A percentile compares a stretch with the other conserved stretches of the same genome.
Conservation (phyloP, 495 filamentous ascomycete species). For the Ascodesmis nigricans region DNA sequence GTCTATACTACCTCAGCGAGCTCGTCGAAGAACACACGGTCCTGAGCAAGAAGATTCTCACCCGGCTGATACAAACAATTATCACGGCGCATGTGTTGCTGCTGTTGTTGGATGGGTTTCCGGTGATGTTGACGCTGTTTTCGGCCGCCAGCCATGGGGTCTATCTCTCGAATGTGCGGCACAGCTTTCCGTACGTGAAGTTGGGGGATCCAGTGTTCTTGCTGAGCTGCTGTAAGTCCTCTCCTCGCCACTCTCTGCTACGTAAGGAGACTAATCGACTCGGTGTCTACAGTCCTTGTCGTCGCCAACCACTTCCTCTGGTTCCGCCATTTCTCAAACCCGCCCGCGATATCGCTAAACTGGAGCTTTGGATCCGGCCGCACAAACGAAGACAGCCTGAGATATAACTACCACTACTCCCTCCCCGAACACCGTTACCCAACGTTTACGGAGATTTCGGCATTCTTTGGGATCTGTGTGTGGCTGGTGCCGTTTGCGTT, state of each 20-base stretch:
- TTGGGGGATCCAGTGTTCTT: slow-evolving; percentile 76
- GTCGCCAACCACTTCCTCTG: slow-evolving; percentile 87
- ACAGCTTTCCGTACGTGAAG: slow-evolving; percentile 47
- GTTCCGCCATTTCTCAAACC: slow-evolving; percentile 76
- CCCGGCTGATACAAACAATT: slow-evolving; percentile 62
- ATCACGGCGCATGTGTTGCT: slow-evolving; percentile 56
- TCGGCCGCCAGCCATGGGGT: slow-evolving; percentile 65
- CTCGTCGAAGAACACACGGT: slow-evolving; percentile 96
- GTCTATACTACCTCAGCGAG: slow-evolving; percentile 94
- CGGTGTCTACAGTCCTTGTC: slow-evolving; percentile 49
- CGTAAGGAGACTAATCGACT: neutral
- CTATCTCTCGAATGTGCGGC: slow-evolving; percentile 52
- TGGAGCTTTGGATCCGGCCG: no score
- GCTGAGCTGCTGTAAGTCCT: slow-evolving; percentile 44
- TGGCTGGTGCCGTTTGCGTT: slow-evolving; percentile 93
- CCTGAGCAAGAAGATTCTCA: slow-evolving; percentile 62
- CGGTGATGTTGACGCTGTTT: slow-evolving; percentile 45
- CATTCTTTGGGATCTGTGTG: slow-evolving; percentile 87
- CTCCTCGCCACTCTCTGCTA: neutral
- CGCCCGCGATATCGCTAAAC: slow-evolving; percentile 21
- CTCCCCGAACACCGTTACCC: slow-evolving; percentile 40
- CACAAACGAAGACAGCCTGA: no score
- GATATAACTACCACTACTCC: slow-evolving; percentile 13
- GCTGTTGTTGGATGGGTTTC: slow-evolving; percentile 63
- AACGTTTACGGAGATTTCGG: slow-evolving; percentile 81